These are phyloP conservation scores for Beta corolliflora DNA, from an alignment of 179 eudicot genomes.

Conservation along the genomic window DNA sequence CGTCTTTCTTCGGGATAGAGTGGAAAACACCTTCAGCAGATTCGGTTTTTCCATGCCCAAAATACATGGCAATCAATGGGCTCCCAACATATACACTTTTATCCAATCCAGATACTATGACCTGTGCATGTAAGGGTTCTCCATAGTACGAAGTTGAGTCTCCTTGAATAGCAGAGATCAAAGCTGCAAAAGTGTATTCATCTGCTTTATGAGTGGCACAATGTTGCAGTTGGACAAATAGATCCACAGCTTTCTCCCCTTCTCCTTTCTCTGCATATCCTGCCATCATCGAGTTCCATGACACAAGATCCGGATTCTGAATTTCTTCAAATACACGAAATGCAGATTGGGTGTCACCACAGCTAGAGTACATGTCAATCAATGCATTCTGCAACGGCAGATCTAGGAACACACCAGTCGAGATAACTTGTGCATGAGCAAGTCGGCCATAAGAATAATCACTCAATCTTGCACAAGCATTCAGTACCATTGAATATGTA, in stretches of 20 bases:
- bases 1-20: conserved; percentile 53
- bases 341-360: conserved; percentile 56
- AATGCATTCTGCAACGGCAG: conserved; percentile 75
- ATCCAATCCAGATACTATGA: conserved; percentile 50
- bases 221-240: conserved; percentile 49
- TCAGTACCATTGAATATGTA: conserved; percentile 71
- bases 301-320: conserved; percentile 60
- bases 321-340: conserved; percentile 53
- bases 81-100: conserved; percentile 64
- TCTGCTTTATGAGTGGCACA: conserved; percentile 53
- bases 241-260: conserved; percentile 58
- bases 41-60: conserved; percentile 47
- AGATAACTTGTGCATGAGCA: conserved; percentile 52
- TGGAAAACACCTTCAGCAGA: conserved; percentile 61
- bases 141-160: conserved; percentile 53
- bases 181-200: conserved; percentile 79
- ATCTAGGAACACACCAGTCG: conserved; percentile 54
- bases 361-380: conserved; percentile 82
- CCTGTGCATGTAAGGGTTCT: conserved; percentile 67
- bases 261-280: conserved; percentile 66
- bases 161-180: conserved; percentile 51
- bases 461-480: conserved; percentile 58
- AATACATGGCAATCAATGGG: conserved; percentile 73
- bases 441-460: conserved; percentile 52
- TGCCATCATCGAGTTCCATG: conserved; percentile 87